These are phyloP conservation scores for Candida albicans DNA, from an alignment of 1,139 yeast genomes.

Conservation along the genomic window DNA sequence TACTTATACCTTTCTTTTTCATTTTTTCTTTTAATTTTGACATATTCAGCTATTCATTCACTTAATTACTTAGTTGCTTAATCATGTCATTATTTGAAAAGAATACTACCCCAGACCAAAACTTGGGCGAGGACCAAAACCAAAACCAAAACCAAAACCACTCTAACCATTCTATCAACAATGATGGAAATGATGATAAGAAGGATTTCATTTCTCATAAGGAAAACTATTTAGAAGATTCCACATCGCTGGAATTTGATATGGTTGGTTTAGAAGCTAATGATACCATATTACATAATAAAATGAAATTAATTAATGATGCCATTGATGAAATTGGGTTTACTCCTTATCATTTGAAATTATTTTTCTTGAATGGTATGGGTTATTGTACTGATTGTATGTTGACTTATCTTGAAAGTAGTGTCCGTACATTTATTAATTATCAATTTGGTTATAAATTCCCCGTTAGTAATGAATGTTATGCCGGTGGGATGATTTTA, in stretches of 20 bases:
- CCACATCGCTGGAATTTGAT: slow-evolving; percentile 19
- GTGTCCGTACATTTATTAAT: slow-evolving; percentile 40
- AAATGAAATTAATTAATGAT: slow-evolving; percentile 31
- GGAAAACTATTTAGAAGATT: slow-evolving; percentile 11
- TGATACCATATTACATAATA: slow-evolving; percentile 25
- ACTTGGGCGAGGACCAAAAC: neutral
- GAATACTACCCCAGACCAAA: neutral
- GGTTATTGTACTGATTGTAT: slow-evolving; percentile 68
- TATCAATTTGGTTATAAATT: slow-evolving; percentile 40
- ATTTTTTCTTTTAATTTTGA: too few species aligned
- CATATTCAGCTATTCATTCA: too few species aligned
- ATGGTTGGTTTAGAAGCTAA: slow-evolving; percentile 26
- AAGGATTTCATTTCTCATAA: slow-evolving; percentile 2
- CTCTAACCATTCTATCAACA: neutral
- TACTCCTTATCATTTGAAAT: slow-evolving; percentile 35
- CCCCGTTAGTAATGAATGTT: slow-evolving; percentile 30
- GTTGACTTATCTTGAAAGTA: slow-evolving; percentile 42
- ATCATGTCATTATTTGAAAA: too few species aligned
- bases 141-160: neutral
- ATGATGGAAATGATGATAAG: neutral
- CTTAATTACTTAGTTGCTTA: too few species aligned
- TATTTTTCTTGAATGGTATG: slow-evolving; percentile 53
- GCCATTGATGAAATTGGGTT: slow-evolving; percentile 40
- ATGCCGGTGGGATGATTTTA: slow-evolving; percentile 47
- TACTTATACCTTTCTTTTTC: too few species aligned